Conservation (phyloP, 805 yeast species). For the Naumovozyma castellii region DNA sequence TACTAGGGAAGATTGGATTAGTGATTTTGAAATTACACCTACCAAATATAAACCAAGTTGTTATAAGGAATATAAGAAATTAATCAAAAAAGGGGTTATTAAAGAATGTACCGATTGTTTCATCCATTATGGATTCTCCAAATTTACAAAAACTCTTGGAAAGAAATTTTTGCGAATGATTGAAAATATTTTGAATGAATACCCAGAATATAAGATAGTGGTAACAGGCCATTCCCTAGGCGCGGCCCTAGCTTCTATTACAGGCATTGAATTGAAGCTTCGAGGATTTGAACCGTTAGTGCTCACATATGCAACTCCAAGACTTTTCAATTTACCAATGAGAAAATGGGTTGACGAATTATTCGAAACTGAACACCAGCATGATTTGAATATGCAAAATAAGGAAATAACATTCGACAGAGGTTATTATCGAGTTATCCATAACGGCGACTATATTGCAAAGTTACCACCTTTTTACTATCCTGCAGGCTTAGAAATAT, state of each 20-base stretch:
- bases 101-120: conserved; percentile 40
- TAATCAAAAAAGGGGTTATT: conserved; percentile 15
- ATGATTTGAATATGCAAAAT: conserved; percentile 13
- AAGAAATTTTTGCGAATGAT: conserved; percentile 32
- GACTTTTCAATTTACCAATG: conserved; percentile 47
- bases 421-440: conserved; percentile 48
- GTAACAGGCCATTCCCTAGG: conserved; percentile 72
- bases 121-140: conserved; percentile 58
- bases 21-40: conserved; percentile 45
- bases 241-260: conserved; percentile 56
- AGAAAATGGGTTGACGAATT: conserved; percentile 42
- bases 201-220: conserved; percentile 42
- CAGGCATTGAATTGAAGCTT: conserved; percentile 51
- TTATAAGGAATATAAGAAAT: conserved; percentile 13
- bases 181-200: conserved; percentile 25
- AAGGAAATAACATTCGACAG: conserved; percentile 20
- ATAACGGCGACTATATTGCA: conserved; percentile 51
- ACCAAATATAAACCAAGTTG: conserved; percentile 40
- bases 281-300: conserved; percentile 47
- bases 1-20: conserved; percentile 50
- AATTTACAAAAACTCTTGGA: conserved; percentile 36
- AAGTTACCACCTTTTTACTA: conserved; percentile 44
- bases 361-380: conserved; percentile 34
- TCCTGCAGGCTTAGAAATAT: conserved; percentile 46
- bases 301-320: conserved; percentile 55